Base-by-base conservation (phyloP, 345 rosid species). In the Sisymbrium irio region DNA sequence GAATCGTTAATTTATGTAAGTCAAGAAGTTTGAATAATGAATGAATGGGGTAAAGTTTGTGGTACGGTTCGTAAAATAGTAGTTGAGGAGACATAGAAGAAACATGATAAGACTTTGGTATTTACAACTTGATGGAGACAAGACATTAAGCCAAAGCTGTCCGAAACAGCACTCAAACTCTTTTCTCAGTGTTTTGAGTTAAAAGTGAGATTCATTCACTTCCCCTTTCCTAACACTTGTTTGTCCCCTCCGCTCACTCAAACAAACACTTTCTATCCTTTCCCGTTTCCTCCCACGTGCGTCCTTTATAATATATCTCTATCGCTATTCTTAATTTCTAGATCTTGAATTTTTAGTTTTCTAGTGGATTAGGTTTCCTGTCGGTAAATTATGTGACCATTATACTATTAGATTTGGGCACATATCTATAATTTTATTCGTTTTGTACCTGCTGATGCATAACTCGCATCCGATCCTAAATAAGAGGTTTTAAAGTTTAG, bases 21-120 rank as follows among this genome's bases (percentile, higher is more conserved):
- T 61, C 33, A 60, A 60, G 40, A 60, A 37, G 49, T 17, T 60
- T 7, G 41, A 17, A 61, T 13, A 18, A 13, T 61, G 45, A 45
- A 54, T 20, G 49, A 64, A 62, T 19, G 62, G 3, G 58, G 49
- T 19, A n/a, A 53, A 41, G 53, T 67, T 66, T 58, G 67, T 60
- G 63, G 72, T 74, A 74, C 78, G 61, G 19, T 36, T 66, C 72
- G 72, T 66, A 74, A 47, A 59, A 20, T 6, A 59, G 67, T 59
- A 59, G 73, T 49, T 67, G 78, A 59, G 67, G 73, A 75, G 73
- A 75, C 78, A 75, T 4, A 47, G 39, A 59, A 67, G 37, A 75
- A 67, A 75, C 78, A 75, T 59, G 78, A 67, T 49, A 67, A 40
- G 73, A 74, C 73, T 67, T 74, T 3, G 67, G 54, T 39, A 57